These are phyloP conservation scores for Microbotryomycetes sp. DNA, from an alignment of 1,284 basidiomycete species.

Conservation along the genomic window DNA sequence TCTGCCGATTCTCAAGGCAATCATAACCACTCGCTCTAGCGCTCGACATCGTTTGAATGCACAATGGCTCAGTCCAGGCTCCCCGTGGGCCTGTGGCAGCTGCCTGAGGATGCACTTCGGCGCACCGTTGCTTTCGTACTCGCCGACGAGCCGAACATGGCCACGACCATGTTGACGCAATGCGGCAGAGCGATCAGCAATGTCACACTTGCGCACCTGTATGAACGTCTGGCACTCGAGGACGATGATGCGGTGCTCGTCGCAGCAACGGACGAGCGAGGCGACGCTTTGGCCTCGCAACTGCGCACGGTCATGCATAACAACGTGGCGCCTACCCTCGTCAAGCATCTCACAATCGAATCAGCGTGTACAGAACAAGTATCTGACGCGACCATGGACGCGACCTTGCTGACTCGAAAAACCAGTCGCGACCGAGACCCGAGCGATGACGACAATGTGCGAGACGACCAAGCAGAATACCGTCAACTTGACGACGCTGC, in stretches of 20 bases:
- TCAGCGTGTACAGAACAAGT: too few species aligned
- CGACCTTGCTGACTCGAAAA: background rate
- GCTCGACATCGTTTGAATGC: background rate
- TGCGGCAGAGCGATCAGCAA: background rate
- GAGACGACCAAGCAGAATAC: background rate
- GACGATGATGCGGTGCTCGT: conserved; percentile 22
- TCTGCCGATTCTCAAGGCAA: too few species aligned
- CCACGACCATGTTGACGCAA: background rate
- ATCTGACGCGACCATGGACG: background rate
- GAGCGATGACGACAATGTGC: background rate
- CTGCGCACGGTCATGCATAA: background rate
- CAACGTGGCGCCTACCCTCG: background rate
- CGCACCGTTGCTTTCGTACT: conserved; percentile 11
- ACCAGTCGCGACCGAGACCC: background rate
- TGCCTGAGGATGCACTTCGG: conserved; percentile 8
- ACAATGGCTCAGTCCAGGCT: background rate
- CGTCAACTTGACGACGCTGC: conserved; percentile 6
- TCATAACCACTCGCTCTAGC: too few species aligned
- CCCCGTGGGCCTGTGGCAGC: background rate
- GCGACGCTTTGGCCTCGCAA: background rate
- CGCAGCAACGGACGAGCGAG: background rate
- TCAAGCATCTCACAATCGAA: background rate
- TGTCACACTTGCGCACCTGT: background rate
- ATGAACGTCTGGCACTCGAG: background rate
- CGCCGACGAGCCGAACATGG: background rate